Percentiles rank a stretch among this genome's conserved stretches.
phyloP scores from a whole-genome alignment of 495 filamentous ascomycete genomes.

The Bryoglossum gracile region DNA sequence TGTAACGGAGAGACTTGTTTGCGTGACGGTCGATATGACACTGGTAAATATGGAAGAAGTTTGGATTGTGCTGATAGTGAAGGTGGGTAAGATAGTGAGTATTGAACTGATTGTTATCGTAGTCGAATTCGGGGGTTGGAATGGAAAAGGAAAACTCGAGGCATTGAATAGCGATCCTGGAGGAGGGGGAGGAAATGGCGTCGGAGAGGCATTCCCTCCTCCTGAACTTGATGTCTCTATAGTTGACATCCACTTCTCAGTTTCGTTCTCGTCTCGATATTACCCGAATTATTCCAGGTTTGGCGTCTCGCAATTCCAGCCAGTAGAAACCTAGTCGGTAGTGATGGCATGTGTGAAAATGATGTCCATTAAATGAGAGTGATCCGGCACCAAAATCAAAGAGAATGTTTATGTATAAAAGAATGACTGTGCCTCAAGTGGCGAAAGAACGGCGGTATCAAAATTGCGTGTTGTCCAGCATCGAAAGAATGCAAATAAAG shows the following conservation, averaged over 20 bases:
- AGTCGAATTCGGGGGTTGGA: not conserved
- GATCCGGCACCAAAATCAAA: constrained; percentile 13
- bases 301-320: not conserved
- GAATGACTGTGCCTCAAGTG: not conserved
- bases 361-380: constrained; percentile 12
- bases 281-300: no score
- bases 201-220: not conserved
- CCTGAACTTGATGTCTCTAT: not conserved
- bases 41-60: constrained; percentile 4
- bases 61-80: constrained; percentile 5
- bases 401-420: no score
- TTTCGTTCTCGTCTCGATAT: not conserved
- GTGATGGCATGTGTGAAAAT: not conserved
- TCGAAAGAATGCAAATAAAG: constrained; percentile 9
- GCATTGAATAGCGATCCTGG: not conserved
- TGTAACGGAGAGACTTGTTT: not conserved
- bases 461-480: constrained; percentile 1
- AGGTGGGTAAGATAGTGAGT: not conserved
- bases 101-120: not conserved
- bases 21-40: constrained; percentile 3
- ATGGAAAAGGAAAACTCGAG: not conserved
- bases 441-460: not conserved
- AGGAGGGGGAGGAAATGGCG: not conserved
- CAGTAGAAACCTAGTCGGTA: not conserved
- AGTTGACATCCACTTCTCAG: constrained; percentile 10